phyloP scores from a whole-genome alignment of 208 protist species.

The Strigomonas oncopelti region DNA sequence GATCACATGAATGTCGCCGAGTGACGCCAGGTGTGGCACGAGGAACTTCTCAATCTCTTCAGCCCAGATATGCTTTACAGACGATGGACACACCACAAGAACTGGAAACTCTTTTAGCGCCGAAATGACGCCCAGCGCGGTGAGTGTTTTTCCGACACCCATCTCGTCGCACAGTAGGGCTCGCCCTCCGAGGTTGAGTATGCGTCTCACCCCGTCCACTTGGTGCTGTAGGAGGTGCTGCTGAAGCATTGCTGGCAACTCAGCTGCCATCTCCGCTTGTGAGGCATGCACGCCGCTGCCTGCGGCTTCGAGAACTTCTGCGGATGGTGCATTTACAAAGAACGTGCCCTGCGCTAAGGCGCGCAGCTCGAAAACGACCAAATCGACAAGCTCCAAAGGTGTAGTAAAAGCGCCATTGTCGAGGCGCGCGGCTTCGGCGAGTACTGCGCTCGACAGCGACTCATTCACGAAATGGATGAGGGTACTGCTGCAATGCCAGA shows the following conservation, averaged over 20 bases:
- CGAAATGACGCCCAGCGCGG: conserved; percentile 58
- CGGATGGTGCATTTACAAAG: conserved; percentile 1
- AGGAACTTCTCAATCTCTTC: conserved; percentile 80
- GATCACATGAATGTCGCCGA: conserved; percentile 75
- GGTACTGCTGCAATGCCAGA: too few relatives aligned
- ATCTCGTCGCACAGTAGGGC: conserved; percentile 79
- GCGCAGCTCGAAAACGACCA: neutral
- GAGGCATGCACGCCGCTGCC: neutral
- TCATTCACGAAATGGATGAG: too few relatives aligned
- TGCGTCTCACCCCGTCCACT: conserved; percentile 46
- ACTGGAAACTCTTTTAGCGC: conserved; percentile 59
- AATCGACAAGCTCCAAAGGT: neutral
- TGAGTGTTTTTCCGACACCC: conserved; percentile 82
- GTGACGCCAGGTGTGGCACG: conserved; percentile 34
- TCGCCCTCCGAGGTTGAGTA: conserved; percentile 44
- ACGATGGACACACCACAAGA: conserved; percentile 75
- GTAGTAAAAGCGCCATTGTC: too few relatives aligned
- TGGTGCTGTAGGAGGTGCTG: conserved; percentile 52
- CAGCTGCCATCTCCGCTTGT: neutral
- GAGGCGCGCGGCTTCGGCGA: too few relatives aligned
- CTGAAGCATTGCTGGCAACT: conserved; percentile 20
- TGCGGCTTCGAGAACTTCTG: conserved; percentile 1
- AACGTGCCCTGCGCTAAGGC: neutral
- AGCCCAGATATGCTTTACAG: conserved; percentile 74
- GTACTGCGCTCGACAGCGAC: too few relatives aligned